Percentiles rank a stretch among this genome's conserved stretches.
Evolutionary conservation across 2,329 filamentous ascomycete genomes (phyloP).

Genomic region (Rhynchosporium graminicola): DNA sequence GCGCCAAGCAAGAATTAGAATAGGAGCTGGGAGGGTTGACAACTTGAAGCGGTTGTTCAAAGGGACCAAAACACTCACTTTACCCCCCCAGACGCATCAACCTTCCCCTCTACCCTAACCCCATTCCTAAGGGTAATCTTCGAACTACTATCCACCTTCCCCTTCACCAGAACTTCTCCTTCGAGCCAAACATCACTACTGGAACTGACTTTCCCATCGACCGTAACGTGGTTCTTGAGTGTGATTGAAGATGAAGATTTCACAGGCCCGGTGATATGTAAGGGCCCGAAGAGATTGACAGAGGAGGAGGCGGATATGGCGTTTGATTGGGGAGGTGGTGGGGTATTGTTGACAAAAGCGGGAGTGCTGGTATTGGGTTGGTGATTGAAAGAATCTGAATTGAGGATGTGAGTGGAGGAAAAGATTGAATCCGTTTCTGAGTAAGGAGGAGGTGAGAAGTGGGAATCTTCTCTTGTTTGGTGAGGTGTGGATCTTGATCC

Average conservation of each 20-base stretch:
- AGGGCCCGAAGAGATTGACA: constrained; percentile 26
- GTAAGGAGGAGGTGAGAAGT: constrained; percentile 6
- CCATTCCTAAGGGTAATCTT: too few species aligned
- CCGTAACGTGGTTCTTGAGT: constrained; percentile 26
- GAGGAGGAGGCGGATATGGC: constrained; percentile 21
- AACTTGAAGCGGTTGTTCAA: too few species aligned
- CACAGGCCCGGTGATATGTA: constrained; percentile 29
- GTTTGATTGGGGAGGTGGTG: constrained; percentile 25
- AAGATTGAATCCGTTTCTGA: constrained; percentile 1
- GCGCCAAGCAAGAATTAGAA: too few species aligned
- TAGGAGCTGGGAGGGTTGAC: too few species aligned
- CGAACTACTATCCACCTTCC: constrained; percentile 27
- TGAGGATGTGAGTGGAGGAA: not conserved
- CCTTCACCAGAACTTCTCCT: constrained; percentile 22
- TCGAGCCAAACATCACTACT: constrained; percentile 21
- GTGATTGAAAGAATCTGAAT: too few species aligned
- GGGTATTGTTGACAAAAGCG: not conserved
- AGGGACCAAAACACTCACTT: too few species aligned
- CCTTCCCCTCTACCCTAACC: too few species aligned
- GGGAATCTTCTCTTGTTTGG: constrained; percentile 2
- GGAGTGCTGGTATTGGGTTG: not conserved
- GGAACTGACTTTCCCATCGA: constrained; percentile 28
- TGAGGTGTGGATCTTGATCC: not conserved
- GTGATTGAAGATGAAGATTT: constrained; percentile 22
- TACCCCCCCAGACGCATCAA: too few species aligned